Conservation (phyloP, 2,329 filamentous ascomycete genomes). For the Tolypocladium ovalisporum region DNA sequence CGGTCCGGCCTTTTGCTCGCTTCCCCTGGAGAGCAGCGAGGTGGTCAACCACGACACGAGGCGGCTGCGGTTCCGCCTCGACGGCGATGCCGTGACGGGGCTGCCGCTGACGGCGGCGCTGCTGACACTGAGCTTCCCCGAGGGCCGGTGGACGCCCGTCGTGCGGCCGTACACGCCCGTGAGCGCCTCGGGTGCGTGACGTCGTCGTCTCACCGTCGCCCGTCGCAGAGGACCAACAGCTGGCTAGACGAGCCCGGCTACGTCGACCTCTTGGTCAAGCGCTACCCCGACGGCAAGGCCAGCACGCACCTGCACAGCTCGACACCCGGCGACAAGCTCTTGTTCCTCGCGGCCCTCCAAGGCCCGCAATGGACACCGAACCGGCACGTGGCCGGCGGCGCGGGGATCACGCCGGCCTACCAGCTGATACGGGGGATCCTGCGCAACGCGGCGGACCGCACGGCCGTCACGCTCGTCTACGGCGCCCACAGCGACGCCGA, state of each 20-base stretch:
- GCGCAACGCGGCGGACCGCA: slow-evolving; percentile 49
- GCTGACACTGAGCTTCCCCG: slow-evolving; percentile 48
- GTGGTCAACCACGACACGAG: slow-evolving; percentile 49
- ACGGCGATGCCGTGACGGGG: slow-evolving; percentile 33
- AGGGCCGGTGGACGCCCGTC: slow-evolving; percentile 45
- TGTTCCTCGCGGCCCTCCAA: slow-evolving; percentile 43
- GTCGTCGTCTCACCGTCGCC: not conserved
- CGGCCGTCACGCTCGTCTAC: slow-evolving; percentile 53
- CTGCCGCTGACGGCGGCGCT: slow-evolving; percentile 42
- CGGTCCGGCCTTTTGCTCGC: slow-evolving; percentile 30
- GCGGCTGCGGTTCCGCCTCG: slow-evolving; percentile 42
- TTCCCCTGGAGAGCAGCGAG: slow-evolving; percentile 40
- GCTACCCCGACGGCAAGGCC: slow-evolving; percentile 54
- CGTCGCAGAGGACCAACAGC: slow-evolving; percentile 23
- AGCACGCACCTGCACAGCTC: slow-evolving; percentile 57
- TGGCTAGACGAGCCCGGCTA: slow-evolving; percentile 43
- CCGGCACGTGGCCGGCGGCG: slow-evolving; percentile 53
- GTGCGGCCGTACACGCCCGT: slow-evolving; percentile 42
- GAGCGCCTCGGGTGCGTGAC: not conserved
- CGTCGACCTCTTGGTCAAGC: slow-evolving; percentile 56
- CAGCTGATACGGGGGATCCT: slow-evolving; percentile 53
- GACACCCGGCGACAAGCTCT: slow-evolving; percentile 47
- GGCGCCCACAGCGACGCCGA: slow-evolving; percentile 56
- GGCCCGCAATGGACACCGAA: slow-evolving; percentile 44
- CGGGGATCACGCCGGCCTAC: slow-evolving; percentile 62